Conservation (phyloP, 2,329 filamentous ascomycete species). For the Blastomyces parvus region DNA sequence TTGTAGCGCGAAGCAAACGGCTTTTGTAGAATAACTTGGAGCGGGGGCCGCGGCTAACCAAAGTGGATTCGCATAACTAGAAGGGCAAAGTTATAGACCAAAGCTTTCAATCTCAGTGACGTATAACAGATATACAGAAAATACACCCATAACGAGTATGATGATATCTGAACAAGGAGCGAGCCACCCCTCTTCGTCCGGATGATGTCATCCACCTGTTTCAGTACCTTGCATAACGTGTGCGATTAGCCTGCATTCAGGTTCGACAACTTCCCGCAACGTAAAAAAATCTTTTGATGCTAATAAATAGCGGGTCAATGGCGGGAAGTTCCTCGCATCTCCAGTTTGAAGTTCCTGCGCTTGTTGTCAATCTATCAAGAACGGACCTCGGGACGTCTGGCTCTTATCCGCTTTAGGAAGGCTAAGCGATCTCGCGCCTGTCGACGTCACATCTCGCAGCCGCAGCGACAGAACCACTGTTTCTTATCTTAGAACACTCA, state of each 20-base stretch:
- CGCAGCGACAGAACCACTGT: not conserved
- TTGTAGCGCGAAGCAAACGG: not conserved
- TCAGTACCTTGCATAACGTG: not conserved
- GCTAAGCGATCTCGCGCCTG: constrained; percentile 6
- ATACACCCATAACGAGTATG: not conserved
- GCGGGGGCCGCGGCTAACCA: not conserved
- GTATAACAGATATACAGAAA: not conserved
- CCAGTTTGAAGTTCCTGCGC: not conserved
- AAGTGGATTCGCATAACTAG: not conserved
- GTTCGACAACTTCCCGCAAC: not conserved
- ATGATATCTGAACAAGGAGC: not conserved
- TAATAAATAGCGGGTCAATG: not conserved
- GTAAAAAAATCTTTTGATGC: not conserved
- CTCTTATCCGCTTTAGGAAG: constrained; percentile 1
- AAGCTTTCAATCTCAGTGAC: not conserved
- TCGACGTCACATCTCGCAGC: constrained; percentile 8
- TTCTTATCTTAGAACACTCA: not conserved
- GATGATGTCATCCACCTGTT: not conserved
- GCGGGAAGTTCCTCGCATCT: not conserved
- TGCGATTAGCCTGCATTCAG: not conserved
- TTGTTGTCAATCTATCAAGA: not conserved
- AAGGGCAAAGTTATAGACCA: not conserved
- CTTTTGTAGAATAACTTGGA: not conserved
- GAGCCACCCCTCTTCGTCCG: not conserved
- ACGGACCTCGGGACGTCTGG: not conserved